phyloP scores from a whole-genome alignment of 352 stramenopile species.

The Blastocystis sp. region DNA sequence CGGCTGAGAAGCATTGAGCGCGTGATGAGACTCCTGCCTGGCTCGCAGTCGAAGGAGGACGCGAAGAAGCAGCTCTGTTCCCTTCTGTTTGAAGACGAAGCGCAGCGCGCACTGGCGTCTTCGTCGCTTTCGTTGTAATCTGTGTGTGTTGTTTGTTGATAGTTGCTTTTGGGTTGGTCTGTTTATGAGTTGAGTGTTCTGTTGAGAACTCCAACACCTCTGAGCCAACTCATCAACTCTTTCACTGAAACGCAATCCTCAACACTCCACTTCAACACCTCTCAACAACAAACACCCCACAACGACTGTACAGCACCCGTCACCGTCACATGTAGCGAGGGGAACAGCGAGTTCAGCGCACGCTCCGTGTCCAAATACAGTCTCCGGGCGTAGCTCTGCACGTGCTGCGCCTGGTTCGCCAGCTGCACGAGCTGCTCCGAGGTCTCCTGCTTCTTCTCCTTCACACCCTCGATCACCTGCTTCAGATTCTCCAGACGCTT shows the following conservation, averaged over 20 bases:
- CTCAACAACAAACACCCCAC: neutral
- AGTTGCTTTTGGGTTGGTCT: neutral
- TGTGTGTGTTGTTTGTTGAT: constrained; percentile 13
- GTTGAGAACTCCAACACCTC: neutral
- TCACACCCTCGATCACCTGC: neutral
- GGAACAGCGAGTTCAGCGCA: constrained; percentile 11
- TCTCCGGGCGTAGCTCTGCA: neutral
- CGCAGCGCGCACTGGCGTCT: neutral
- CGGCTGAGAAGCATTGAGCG: neutral
- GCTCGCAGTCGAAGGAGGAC: neutral
- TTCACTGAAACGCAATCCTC: neutral
- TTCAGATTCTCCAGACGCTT: neutral
- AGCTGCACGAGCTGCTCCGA: neutral
- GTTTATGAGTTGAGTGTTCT: neutral
- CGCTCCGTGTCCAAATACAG: neutral
- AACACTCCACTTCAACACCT: too few relatives aligned
- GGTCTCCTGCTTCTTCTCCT: constrained; percentile 10
- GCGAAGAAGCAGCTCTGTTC: neutral
- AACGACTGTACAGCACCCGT: constrained; percentile 9
- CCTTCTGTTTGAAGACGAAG: neutral
- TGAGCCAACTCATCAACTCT: neutral
- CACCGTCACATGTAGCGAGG: neutral
- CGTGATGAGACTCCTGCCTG: neutral
- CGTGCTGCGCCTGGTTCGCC: neutral
- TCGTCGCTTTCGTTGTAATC: neutral